A percentile compares a stretch with the other conserved stretches of the same genome.
phyloP scores from a whole-genome alignment of 192 early-diverging fungal genomes.

The Coemansia sp. region DNA sequence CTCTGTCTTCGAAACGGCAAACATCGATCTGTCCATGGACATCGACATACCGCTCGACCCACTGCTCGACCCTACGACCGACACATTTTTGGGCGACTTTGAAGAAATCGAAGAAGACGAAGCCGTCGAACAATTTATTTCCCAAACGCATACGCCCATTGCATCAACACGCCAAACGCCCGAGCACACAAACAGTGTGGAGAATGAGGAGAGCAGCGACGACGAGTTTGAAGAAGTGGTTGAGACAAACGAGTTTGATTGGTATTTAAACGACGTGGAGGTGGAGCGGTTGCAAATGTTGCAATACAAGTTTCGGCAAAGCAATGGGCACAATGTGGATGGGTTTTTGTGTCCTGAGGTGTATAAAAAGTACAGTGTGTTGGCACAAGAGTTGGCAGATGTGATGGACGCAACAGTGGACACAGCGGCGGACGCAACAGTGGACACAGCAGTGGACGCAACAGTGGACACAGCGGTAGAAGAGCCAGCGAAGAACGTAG shows the following conservation, averaged over 20 bases:
- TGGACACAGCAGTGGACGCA: too few species aligned
- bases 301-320: constrained; percentile 27
- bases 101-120: constrained; percentile 53
- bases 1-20: not conserved
- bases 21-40: not conserved
- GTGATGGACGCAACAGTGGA: too few species aligned
- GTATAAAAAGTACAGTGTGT: constrained; percentile 37
- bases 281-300: constrained; percentile 13
- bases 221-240: constrained; percentile 36
- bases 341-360: constrained; percentile 33
- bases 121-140: constrained; percentile 47
- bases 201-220: constrained; percentile 1
- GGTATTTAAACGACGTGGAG: not conserved
- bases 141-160: constrained; percentile 38
- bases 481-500: too few species aligned
- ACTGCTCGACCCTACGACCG: constrained; percentile 4
- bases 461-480: too few species aligned
- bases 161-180: constrained; percentile 36
- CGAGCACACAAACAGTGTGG: not conserved
- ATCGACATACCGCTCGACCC: not conserved
- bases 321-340: constrained; percentile 7
- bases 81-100: constrained; percentile 37
- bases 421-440: too few species aligned
- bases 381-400: not conserved
- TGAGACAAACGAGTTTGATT: not conserved